Conservation (phyloP, 208 protist genomes). For the Phytomonas francai region DNA sequence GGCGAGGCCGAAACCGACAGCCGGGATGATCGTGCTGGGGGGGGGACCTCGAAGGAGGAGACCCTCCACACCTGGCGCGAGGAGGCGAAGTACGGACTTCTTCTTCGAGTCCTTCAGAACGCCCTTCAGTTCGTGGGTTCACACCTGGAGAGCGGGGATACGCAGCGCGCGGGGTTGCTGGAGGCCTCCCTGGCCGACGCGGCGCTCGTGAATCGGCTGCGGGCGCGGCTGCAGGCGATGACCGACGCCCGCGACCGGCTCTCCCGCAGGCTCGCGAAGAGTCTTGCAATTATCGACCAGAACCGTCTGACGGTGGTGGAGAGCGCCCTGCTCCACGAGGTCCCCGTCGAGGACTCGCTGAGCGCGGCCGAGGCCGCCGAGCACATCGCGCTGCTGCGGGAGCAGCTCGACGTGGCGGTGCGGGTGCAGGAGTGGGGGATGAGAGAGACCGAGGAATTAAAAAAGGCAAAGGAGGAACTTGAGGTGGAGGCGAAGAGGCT, state of each 20-base stretch:
- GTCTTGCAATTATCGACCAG: constrained; percentile 57
- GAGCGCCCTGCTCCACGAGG: constrained; percentile 60
- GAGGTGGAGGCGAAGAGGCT: constrained; percentile 10
- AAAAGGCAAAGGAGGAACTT: constrained; percentile 16
- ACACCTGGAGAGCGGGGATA: constrained; percentile 37
- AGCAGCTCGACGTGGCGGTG: constrained; percentile 35
- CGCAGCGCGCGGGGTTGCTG: constrained; percentile 36
- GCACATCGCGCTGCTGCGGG: constrained; percentile 44
- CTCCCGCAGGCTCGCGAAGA: constrained; percentile 24
- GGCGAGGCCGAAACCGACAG: background rate
- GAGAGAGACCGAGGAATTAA: constrained; percentile 15
- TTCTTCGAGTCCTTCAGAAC: constrained; percentile 15
- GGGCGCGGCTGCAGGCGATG: constrained; percentile 27
- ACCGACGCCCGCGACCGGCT: constrained; percentile 38
- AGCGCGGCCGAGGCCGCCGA: constrained; percentile 62
- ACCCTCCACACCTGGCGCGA: background rate
- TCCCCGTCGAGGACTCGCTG: constrained; percentile 51
- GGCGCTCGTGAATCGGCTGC: constrained; percentile 39
- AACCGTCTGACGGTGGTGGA: constrained; percentile 67
- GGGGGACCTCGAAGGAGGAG: background rate
- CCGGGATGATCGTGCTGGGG: background rate
- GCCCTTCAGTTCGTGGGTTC: constrained; percentile 34
- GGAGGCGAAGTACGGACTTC: background rate
- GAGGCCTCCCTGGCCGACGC: constrained; percentile 59
- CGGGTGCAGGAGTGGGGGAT: constrained; percentile 26